These are phyloP conservation scores for Gyromitra esculenta DNA, from an alignment of 2,329 filamentous ascomycete genomes.

Conservation along the genomic window DNA sequence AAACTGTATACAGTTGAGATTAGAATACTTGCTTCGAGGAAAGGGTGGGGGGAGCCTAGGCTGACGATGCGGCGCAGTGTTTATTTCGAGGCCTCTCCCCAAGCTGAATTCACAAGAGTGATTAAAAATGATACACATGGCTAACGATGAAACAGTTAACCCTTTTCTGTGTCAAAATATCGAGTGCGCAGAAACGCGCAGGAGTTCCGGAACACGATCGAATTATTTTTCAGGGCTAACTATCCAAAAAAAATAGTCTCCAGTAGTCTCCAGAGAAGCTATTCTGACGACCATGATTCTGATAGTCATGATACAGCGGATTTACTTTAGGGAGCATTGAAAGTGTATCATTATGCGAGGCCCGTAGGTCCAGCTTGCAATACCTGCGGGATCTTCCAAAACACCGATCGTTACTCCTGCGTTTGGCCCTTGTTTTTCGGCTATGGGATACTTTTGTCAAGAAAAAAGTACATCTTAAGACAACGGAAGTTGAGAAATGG, in stretches of 20 bases:
- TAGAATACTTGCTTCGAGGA: background rate
- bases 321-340: background rate
- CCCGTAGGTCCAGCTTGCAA: background rate
- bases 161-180: slow-evolving; percentile 6
- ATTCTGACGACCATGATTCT: background rate
- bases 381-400: background rate
- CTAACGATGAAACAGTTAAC: slow-evolving; percentile 16
- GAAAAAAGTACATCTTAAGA: background rate
- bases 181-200: background rate
- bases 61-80: background rate
- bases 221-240: background rate
- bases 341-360: background rate
- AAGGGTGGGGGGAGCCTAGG: background rate
- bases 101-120: background rate
- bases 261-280: background rate
- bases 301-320: background rate
- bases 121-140: background rate
- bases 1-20: background rate
- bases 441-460: background rate
- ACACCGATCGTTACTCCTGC: slow-evolving; percentile 1
- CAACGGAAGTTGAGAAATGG: background rate
- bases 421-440: background rate
- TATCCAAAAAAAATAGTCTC: background rate
- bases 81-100: background rate
- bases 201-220: background rate